Conservation (phyloP, 306 rosid genomes). For the Neltuma alba region DNA sequence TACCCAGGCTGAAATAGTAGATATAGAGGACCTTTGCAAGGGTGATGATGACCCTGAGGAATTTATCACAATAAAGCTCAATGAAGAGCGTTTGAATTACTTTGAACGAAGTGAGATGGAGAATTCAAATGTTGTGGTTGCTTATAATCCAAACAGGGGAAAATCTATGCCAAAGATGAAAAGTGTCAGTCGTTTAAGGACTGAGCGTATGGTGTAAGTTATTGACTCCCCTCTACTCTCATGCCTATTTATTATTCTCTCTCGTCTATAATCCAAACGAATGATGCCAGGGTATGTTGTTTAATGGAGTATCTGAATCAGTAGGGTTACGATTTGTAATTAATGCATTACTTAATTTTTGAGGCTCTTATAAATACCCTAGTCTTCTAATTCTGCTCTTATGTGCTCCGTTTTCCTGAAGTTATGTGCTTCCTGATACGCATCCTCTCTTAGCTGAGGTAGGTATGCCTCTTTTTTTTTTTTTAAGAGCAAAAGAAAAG, state of each 20-base stretch:
- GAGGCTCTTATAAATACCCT: neutral
- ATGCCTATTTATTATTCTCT: neutral
- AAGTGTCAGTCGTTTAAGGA: no score
- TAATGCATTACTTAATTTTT: neutral
- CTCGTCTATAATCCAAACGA: neutral
- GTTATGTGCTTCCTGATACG: slow-evolving; percentile 56
- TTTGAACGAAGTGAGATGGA: slow-evolving; percentile 2
- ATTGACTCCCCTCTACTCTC: slow-evolving; percentile 5
- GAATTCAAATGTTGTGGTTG: no score
- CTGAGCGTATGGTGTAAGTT: slow-evolving; percentile 72
- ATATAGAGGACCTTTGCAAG: slow-evolving; percentile 42
- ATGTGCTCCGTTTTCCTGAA: slow-evolving; percentile 9
- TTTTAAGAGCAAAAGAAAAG: neutral
- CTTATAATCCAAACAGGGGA: no score
- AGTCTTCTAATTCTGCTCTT: neutral
- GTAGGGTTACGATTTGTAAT: neutral
- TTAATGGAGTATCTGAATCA: neutral
- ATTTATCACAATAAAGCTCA: slow-evolving; percentile 29
- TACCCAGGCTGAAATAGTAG: neutral
- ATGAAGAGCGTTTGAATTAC: neutral
- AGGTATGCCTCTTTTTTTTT: neutral
- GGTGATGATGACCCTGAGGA: slow-evolving; percentile 28
- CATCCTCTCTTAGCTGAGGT: slow-evolving; percentile 52
- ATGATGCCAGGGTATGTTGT: neutral
- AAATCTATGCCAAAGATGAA: no score